Evolutionary conservation across 2,329 filamentous ascomycete species (phyloP).

Genomic region (Amesomyces nigricolor): DNA sequence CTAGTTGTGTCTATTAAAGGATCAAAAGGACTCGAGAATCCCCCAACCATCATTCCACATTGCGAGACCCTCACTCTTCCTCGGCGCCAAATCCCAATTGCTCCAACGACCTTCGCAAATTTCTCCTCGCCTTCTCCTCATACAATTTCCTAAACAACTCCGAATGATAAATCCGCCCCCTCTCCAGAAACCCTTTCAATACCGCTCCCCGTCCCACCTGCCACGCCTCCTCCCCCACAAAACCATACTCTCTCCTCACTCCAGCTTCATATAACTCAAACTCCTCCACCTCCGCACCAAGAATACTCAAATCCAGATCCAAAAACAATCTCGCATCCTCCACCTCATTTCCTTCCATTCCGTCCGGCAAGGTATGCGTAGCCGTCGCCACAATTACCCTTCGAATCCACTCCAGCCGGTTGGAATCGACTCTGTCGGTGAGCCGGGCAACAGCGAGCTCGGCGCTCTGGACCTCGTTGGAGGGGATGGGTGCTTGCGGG

Average conservation of each 20-base stretch:
- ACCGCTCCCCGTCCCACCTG: conserved; percentile 12
- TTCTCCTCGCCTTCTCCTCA: conserved; percentile 12
- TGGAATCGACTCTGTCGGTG: background rate
- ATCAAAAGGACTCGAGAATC: too few species aligned
- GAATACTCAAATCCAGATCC: conserved; percentile 20
- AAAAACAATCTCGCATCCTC: conserved; percentile 19
- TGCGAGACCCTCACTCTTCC: too few species aligned
- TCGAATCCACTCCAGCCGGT: conserved; percentile 6
- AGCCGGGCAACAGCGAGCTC: conserved; percentile 10
- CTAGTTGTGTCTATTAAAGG: too few species aligned
- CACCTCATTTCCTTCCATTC: background rate
- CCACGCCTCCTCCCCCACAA: conserved; percentile 14
- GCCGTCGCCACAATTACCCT: conserved; percentile 20
- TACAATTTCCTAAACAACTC: conserved; percentile 13
- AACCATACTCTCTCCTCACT: conserved; percentile 26
- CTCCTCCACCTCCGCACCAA: conserved; percentile 15
- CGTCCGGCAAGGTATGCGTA: conserved; percentile 8
- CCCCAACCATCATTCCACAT: too few species aligned
- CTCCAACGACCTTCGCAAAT: conserved; percentile 10
- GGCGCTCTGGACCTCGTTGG: conserved; percentile 16
- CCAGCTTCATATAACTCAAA: conserved; percentile 31
- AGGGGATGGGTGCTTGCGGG: background rate
- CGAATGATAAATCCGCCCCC: conserved; percentile 10
- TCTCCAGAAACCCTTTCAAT: conserved; percentile 13
- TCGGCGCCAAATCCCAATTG: conserved; percentile 30